These are phyloP conservation scores for Xerocomus tenax DNA, from an alignment of 1,284 basidiomycete genomes.

Conservation along the genomic window DNA sequence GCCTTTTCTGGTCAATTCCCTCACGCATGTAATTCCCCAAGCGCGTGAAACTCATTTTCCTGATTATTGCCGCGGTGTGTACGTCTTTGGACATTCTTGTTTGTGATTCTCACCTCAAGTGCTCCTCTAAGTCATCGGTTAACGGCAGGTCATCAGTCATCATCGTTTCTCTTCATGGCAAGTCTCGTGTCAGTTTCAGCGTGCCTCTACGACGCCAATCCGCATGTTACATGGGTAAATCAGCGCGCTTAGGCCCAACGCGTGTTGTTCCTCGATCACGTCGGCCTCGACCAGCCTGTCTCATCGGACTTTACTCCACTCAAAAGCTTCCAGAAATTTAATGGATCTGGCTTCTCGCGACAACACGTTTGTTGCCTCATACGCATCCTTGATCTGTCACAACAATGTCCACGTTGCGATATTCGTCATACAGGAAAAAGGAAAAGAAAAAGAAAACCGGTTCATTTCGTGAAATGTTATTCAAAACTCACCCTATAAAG, in stretches of 20 bases:
- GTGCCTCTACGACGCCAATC: constrained; percentile 29
- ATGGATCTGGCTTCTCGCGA: constrained; percentile 51
- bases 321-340: constrained; percentile 49
- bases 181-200: constrained; percentile 27
- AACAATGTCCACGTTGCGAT: constrained; percentile 66
- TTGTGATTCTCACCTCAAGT: constrained; percentile 30
- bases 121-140: constrained; percentile 21
- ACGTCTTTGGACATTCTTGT: constrained; percentile 32
- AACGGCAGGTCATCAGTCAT: constrained; percentile 18
- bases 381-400: constrained; percentile 59
- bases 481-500: constrained; percentile 39
- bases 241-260: constrained; percentile 47
- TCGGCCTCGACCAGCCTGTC: constrained; percentile 42
- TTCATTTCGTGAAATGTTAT: constrained; percentile 33
- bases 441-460: constrained; percentile 35
- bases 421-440: constrained; percentile 45
- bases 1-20: constrained; percentile 42
- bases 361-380: constrained; percentile 61
- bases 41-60: constrained; percentile 23
- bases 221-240: constrained; percentile 33
- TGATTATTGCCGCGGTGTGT: constrained; percentile 32
- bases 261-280: constrained; percentile 60
- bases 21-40: constrained; percentile 34
- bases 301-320: constrained; percentile 61
- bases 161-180: constrained; percentile 16